Evolutionary conservation across 2,329 filamentous ascomycete genomes (phyloP).

Genomic region (Monascus ruber): DNA sequence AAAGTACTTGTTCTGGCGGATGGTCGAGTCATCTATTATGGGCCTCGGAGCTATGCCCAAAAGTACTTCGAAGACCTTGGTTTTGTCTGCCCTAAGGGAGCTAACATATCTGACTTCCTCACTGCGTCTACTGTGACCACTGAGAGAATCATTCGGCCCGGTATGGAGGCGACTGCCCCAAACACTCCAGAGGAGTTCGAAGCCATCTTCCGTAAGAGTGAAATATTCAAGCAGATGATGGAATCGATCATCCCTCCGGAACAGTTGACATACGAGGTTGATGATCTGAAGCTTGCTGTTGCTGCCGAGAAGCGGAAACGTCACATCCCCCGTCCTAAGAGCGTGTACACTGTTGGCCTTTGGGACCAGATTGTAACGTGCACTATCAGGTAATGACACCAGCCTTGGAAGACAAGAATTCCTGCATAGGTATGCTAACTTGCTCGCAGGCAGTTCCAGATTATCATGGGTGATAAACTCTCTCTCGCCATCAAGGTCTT

Average conservation of each 20-base stretch:
- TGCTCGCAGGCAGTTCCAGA: slow-evolving; percentile 31
- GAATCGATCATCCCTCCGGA: slow-evolving; percentile 29
- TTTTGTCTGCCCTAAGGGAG: slow-evolving; percentile 49
- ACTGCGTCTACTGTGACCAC: slow-evolving; percentile 51
- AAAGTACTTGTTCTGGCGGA: slow-evolving; percentile 57
- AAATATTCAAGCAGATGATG: slow-evolving; percentile 41
- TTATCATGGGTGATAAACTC: slow-evolving; percentile 42
- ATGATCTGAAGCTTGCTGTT: slow-evolving; percentile 18
- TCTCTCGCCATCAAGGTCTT: slow-evolving; percentile 37
- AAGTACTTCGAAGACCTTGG: slow-evolving; percentile 54
- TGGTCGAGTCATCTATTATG: slow-evolving; percentile 54
- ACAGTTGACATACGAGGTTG: slow-evolving; percentile 17
- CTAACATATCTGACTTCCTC: slow-evolving; percentile 54
- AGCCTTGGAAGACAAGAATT: background rate
- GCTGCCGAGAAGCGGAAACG: slow-evolving; percentile 19
- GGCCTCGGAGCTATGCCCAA: slow-evolving; percentile 43
- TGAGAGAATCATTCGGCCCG: slow-evolving; percentile 30
- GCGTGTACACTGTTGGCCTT: slow-evolving; percentile 20
- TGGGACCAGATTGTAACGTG: slow-evolving; percentile 35
- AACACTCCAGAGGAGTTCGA: slow-evolving; percentile 34
- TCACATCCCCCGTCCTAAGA: slow-evolving; percentile 18
- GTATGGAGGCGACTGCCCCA: slow-evolving; percentile 19
- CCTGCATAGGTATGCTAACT: slow-evolving; percentile 15
- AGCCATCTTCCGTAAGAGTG: slow-evolving; percentile 38
- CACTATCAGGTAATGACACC: slow-evolving; percentile 23